These are phyloP conservation scores for Pistacia vera DNA, from an alignment of 345 rosid species.

Conservation along the genomic window DNA sequence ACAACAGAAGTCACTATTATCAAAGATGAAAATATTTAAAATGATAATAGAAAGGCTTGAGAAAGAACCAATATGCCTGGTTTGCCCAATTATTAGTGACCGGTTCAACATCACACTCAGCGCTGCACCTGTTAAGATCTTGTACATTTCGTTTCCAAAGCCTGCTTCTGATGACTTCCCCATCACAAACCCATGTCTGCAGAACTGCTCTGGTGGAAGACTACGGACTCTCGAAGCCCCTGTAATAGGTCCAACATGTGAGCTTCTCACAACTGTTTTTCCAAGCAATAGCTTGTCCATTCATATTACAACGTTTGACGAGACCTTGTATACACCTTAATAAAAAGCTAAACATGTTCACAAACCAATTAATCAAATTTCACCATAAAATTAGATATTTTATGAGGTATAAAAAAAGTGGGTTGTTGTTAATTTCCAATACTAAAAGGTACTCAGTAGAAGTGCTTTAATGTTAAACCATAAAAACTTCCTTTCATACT, in stretches of 20 bases:
- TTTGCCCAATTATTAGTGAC: conserved; percentile 96
- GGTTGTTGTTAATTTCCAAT: background rate
- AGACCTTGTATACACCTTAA: background rate
- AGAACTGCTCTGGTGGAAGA: conserved; percentile 80
- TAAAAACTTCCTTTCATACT: background rate
- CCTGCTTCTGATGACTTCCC: conserved; percentile 99
- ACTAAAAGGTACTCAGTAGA: background rate
- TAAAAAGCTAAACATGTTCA: background rate
- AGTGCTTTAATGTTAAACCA: background rate
- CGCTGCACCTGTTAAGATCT: conserved; percentile 90
- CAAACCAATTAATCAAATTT: background rate
- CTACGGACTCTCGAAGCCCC: conserved; percentile 75
- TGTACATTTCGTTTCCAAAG: conserved; percentile 97
- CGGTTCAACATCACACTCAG: conserved; percentile 89
- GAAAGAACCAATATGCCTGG: conserved; percentile 99
- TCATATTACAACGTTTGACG: background rate
- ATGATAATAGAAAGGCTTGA: conserved; percentile 65
- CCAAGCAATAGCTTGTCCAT: background rate
- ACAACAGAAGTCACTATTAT: background rate
- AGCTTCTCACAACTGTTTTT: background rate
- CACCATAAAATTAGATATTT: background rate
- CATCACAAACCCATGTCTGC: conserved; percentile 79
- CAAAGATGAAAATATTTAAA: conserved; percentile 13
- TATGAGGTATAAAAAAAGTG: background rate
- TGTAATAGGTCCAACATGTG: conserved; percentile 21